phyloP scores from a whole-genome alignment of 1,284 basidiomycete species.

The Austroboletus olivaceoglutinosus region DNA sequence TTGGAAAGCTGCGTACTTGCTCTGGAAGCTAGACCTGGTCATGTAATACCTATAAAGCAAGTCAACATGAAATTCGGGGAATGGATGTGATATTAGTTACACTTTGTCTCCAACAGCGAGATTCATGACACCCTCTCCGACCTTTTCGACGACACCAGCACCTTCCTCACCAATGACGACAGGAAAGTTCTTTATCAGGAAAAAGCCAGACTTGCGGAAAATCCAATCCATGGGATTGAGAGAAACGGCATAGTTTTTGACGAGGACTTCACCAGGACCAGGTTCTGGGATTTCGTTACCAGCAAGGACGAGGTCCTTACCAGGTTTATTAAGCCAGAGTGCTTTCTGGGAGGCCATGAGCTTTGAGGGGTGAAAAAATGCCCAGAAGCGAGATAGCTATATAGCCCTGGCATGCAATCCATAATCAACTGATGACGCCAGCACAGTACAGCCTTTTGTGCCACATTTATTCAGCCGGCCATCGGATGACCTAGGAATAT shows the following conservation, averaged over 20 bases:
- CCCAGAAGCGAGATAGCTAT: no score
- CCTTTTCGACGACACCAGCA: constrained; percentile 39
- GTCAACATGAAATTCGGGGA: neutral
- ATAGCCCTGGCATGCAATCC: no score
- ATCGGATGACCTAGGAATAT: no score
- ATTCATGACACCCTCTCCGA: constrained; percentile 38
- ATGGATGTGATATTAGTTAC: constrained; percentile 18
- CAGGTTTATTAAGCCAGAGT: constrained; percentile 11
- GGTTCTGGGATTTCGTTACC: constrained; percentile 32
- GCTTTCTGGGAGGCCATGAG: constrained; percentile 10
- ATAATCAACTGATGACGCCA: no score
- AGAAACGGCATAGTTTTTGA: constrained; percentile 39
- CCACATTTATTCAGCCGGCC: no score
- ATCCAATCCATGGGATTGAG: constrained; percentile 48
- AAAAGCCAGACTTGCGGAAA: constrained; percentile 33
- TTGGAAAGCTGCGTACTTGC: constrained; percentile 36
- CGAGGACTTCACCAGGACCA: constrained; percentile 39
- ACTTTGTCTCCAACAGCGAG: constrained; percentile 44
- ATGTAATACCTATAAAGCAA: constrained; percentile 5
- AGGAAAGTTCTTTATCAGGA: constrained; percentile 12
- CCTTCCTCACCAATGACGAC: constrained; percentile 47
- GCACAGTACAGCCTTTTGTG: no score
- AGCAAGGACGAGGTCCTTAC: constrained; percentile 4
- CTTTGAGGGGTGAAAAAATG: no score
- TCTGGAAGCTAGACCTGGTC: neutral